Conservation (phyloP, 2,329 filamentous ascomycete species). For the Epichloe coenophiala region DNA sequence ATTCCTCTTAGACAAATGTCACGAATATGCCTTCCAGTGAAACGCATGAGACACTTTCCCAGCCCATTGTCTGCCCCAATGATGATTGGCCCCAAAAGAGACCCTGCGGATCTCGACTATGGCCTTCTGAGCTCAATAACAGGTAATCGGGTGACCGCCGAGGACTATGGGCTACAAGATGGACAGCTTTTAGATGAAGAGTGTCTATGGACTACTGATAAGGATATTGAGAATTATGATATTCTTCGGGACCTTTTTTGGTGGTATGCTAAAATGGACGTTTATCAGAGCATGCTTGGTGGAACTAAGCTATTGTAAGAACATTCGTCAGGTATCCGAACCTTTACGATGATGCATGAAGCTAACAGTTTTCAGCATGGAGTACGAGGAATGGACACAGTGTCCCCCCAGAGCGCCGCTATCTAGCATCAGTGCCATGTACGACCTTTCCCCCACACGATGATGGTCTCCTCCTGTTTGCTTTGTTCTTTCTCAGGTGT, state of each 20-base stretch:
- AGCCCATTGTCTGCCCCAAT: background rate
- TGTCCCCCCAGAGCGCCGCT: conserved; percentile 80
- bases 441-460: conserved; percentile 18
- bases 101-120: conserved; percentile 28
- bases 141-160: conserved; percentile 24
- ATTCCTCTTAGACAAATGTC: conserved; percentile 67
- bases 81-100: conserved; percentile 8
- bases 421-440: conserved; percentile 61
- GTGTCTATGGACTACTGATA: conserved; percentile 24
- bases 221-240: conserved; percentile 68
- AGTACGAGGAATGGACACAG: conserved; percentile 69
- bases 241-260: conserved; percentile 72
- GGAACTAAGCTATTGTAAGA: conserved; percentile 68
- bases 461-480: background rate
- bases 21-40: conserved; percentile 53
- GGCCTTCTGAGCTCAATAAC: conserved; percentile 27
- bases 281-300: conserved; percentile 79
- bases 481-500: conserved; percentile 8
- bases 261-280: conserved; percentile 94
- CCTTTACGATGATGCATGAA: background rate
- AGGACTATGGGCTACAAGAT: conserved; percentile 23
- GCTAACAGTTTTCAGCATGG: conserved; percentile 43
- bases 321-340: background rate
- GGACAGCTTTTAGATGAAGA: conserved; percentile 15
- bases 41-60: conserved; percentile 23